Evolutionary conservation across 2,329 filamentous ascomycete species (phyloP), one percentile per base, ranked within the genome.

Genomic region (Xylariaceae sp.): DNA sequence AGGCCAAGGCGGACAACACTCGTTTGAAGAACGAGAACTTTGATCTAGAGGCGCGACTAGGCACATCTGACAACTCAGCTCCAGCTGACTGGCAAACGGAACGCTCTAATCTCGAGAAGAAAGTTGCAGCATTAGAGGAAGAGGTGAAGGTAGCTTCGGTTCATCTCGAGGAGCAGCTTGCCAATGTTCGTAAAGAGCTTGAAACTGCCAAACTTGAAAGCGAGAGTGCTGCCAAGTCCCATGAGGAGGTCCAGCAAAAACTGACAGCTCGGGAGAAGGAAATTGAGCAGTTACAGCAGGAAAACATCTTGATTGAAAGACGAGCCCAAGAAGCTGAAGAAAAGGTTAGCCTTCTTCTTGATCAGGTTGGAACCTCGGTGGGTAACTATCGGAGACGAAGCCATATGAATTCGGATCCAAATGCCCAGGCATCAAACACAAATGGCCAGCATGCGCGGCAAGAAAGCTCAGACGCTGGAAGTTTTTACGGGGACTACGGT

Each of bases 331-430:
- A 97, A 72, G 94, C 94, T 1, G 94, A 99, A 76, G 87, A 90
- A 65, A 96, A 96, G 70, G 94, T 99, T 18, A 90, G 90, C 37
- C 83, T 96, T 69, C 85, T 99, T 53, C 85, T 99, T 10, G 92
- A 97, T 73, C 93, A 97, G 71, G 92, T 99, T 44, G 93, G 96
- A 74, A 86, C 87, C 47, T 96, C 91, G 3, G 94, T 99, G 13
- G 92, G 94, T 75, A 96, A 90, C 72, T 97, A 97, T 74, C 89
- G 94, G 57, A 89, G 94, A 47, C 91, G 83, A 60, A 87, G 84
- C 67, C 82, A 87, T 45, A 79, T 80, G 69, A 81, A 75, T 51
- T 82, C 78, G 51, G 84, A 77, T 58, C 76, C 78, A 63, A 72
- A 52, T 73, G 76, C 55, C 68, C 74, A 35, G 67, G 72, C 55